Evolutionary conservation across 2,329 filamentous ascomycete species (phyloP), one percentile per base, ranked within the genome.

Genomic region (Curvularia eragrostidis): DNA sequence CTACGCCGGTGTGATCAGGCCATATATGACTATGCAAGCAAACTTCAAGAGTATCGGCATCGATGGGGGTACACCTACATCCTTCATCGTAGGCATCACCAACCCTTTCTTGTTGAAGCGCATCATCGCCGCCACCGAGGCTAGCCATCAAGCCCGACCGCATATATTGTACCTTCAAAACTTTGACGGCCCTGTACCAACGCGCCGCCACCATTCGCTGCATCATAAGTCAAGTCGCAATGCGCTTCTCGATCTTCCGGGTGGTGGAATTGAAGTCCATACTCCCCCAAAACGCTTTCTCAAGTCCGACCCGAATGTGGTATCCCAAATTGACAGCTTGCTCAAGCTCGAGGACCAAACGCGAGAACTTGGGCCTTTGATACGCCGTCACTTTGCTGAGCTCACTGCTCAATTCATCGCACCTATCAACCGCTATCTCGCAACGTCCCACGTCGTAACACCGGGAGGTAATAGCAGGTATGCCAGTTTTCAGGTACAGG

Each of bases 21-120:
- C 77, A 10, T 79, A 79, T 60, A 71, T 78, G 67, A 79, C 76
- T 34, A 79, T 79, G 77, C 77, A 79, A 62, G 75, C 76, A 10
- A 76, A 78, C 26, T 78, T 78, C 59, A 67, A 70, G n/a, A 69
- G 69, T 47, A 76, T 76, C 7, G 76, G 76, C 39, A 72, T 77
- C 48, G 75, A 78, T 47, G 75, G 76, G 15, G 76, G 75, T 2
- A 74, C 74, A 10, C 75, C 77, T 1, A 64, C 72, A 13, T 70
- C 73, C 9, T 79, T 78, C 62, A 66, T 79, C 5, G 67, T 78
- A 47, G 77, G 77, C 30, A 75, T 78, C 57, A 79, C 77, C 5
- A 79, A 79, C 46, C 77, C 77, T 2, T 79, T 79, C 55, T 69
- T 79, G 3, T 67, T 79, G 4, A 76, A 78, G 59, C 74, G 77